These are phyloP conservation scores for Coemansia sp. DNA, from an alignment of 192 early-diverging fungal species.

Conservation along the genomic window DNA sequence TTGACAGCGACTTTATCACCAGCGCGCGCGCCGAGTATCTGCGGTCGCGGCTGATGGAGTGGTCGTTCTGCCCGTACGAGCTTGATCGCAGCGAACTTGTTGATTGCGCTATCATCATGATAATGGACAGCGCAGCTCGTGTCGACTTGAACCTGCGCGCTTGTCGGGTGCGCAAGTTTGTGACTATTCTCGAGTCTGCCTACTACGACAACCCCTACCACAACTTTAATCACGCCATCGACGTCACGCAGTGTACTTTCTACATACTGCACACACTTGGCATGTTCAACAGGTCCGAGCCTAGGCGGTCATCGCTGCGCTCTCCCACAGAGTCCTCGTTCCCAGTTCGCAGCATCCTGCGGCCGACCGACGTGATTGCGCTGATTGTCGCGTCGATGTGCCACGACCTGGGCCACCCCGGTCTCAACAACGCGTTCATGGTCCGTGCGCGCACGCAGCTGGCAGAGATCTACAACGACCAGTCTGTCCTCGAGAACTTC, in stretches of 20 bases:
- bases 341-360: conserved; percentile 48
- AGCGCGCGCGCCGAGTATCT: conserved; percentile 48
- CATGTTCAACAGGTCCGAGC: conserved; percentile 46
- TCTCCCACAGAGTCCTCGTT: conserved; percentile 43
- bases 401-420: conserved; percentile 88
- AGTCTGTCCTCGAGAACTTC: conserved; percentile 91
- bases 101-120: conserved; percentile 66
- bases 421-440: conserved; percentile 93
- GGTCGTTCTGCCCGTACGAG: conserved; percentile 74
- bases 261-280: conserved; percentile 74
- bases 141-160: conserved; percentile 61
- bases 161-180: conserved; percentile 54
- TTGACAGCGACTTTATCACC: conserved; percentile 34
- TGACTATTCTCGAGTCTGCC: conserved; percentile 46
- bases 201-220: conserved; percentile 84
- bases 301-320: conserved; percentile 46
- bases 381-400: conserved; percentile 74
- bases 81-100: conserved; percentile 63
- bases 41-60: conserved; percentile 60
- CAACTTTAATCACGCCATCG: conserved; percentile 93
- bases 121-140: conserved; percentile 64
- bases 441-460: conserved; percentile 77
- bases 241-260: conserved; percentile 88
- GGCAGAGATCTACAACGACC: conserved; percentile 90
- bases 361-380: conserved; percentile 67